These are phyloP conservation scores for Avicennia marina DNA, from an alignment of 257 asterid genomes.

Conservation along the genomic window DNA sequence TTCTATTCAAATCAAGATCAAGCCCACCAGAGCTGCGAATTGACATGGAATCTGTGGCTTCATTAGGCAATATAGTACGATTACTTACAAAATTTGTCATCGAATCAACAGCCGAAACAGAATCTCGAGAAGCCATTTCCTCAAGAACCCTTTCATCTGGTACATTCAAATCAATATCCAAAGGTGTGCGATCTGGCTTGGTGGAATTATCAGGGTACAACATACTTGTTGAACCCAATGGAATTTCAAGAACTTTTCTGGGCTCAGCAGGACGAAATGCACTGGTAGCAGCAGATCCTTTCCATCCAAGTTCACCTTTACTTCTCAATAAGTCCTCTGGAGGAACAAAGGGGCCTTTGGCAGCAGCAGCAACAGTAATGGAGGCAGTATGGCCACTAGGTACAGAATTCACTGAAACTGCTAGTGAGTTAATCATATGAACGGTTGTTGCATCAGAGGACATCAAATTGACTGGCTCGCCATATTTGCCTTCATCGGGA, in stretches of 20 bases:
- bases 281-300: constrained; percentile 97
- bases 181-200: constrained; percentile 24
- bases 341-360: constrained; percentile 80
- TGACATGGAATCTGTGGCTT: constrained; percentile 10
- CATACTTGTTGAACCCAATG: constrained; percentile 17
- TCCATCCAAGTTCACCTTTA: constrained; percentile 88
- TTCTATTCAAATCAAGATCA: constrained; percentile 40
- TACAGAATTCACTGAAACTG: constrained; percentile 26
- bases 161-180: constrained; percentile 36
- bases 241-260: constrained; percentile 45
- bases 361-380: constrained; percentile 81
- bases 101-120: constrained; percentile 12
- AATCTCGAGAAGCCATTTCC: constrained; percentile 27
- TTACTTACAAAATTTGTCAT: constrained; percentile 12
- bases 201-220: constrained; percentile 28
- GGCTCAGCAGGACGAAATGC: constrained; percentile 99
- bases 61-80: constrained; percentile 9
- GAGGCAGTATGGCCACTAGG: constrained; percentile 49
- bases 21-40: constrained; percentile 30
- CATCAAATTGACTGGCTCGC: constrained; percentile 20
- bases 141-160: constrained; percentile 33
- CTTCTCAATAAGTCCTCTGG: constrained; percentile 78
- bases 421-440: constrained; percentile 33
- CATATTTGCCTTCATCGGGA: constrained; percentile 34
- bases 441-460: constrained; percentile 24